These are phyloP conservation scores for Pharus latifolius DNA, from an alignment of 176 grass and related monocot genomes.

Conservation along the genomic window DNA sequence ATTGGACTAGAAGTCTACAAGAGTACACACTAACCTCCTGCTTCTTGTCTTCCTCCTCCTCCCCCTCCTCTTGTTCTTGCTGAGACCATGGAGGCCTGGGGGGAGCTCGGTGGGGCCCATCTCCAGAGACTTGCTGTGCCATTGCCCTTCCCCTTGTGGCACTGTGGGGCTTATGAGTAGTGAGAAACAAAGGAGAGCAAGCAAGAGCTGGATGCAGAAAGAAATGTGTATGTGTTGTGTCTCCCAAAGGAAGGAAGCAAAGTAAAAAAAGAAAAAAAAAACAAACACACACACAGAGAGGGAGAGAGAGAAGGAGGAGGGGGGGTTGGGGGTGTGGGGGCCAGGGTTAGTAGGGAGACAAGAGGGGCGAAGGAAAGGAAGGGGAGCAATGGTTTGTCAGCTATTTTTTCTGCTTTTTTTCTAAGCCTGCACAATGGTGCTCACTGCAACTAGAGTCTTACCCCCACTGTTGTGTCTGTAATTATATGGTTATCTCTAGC, in stretches of 20 bases:
- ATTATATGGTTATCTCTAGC: no score
- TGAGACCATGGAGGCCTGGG: neutral
- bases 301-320: neutral
- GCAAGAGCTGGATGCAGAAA: neutral
- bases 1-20: neutral
- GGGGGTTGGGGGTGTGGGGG: neutral
- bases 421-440: neutral
- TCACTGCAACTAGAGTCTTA: neutral
- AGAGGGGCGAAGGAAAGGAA: neutral
- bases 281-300: no score
- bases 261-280: no score
- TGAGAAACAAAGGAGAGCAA: neutral
- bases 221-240: neutral
- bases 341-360: neutral
- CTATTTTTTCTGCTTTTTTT: slow-evolving; percentile 21
- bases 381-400: neutral
- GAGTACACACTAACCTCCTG: neutral
- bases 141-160: neutral
- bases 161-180: neutral
- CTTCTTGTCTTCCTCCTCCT: no score
- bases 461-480: neutral
- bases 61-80: neutral
- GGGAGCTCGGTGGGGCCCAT: neutral
- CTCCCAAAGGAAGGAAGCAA: neutral
- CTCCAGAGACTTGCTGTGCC: neutral